Evolutionary conservation across 2,329 filamentous ascomycete species (phyloP).

Genomic region (Phialophora chinensis): DNA sequence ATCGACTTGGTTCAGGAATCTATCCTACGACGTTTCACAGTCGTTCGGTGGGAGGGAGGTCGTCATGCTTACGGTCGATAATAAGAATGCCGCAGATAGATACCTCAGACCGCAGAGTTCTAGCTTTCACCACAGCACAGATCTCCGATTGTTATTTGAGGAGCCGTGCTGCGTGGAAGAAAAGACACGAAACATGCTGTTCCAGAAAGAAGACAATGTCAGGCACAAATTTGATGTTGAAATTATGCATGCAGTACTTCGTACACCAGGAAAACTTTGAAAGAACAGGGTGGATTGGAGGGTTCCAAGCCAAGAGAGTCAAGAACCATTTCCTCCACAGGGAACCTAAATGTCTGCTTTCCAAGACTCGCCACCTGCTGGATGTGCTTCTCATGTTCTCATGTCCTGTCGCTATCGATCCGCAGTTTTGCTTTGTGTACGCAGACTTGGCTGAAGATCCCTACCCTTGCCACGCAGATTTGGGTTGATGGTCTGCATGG

Average conservation of each 20-base stretch:
- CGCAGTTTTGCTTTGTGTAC: neutral
- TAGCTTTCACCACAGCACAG: neutral
- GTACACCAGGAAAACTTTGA: neutral
- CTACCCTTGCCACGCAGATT: neutral
- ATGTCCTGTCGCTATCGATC: neutral
- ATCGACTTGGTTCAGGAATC: too few species aligned
- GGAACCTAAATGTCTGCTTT: neutral
- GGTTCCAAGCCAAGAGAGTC: neutral
- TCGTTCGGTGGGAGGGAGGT: neutral
- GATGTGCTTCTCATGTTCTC: neutral
- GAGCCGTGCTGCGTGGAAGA: neutral
- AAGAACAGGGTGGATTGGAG: neutral
- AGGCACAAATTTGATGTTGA: neutral
- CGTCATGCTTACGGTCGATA: neutral
- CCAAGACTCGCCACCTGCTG: neutral
- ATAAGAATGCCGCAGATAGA: neutral
- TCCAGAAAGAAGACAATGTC: neutral
- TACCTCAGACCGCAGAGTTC: neutral
- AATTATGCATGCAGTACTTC: neutral
- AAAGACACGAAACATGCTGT: neutral
- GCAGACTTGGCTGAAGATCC: constrained; percentile 4
- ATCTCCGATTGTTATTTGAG: neutral
- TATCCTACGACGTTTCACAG: neutral
- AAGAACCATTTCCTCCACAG: neutral
- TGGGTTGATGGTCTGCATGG: neutral